Evolutionary conservation across 345 rosid species (phyloP).

Genomic region (Eutrema heterophyllum): DNA sequence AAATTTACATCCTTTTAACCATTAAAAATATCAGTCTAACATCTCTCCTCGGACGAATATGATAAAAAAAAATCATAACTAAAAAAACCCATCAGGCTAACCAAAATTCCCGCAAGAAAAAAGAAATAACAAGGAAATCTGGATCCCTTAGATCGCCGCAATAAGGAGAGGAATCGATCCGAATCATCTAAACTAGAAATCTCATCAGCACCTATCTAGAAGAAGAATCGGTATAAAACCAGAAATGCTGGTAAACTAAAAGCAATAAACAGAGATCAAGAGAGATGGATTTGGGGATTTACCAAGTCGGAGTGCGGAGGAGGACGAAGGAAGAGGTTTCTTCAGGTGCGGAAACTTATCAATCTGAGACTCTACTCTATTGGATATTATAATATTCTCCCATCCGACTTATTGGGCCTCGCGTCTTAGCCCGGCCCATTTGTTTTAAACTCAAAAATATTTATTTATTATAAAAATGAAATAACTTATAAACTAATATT

Average conservation of each 20-base stretch:
- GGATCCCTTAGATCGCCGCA: conserved; percentile 10
- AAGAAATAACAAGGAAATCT: not conserved
- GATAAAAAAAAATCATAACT: not conserved
- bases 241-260: not conserved
- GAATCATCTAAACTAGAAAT: not conserved
- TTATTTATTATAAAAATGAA: too few species aligned
- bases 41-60: not conserved
- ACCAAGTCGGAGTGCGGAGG: conserved; percentile 22
- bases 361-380: not conserved
- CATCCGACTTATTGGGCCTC: not conserved
- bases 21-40: not conserved
- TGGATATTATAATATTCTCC: not conserved
- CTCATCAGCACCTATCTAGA: not conserved
- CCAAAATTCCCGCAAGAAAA: not conserved
- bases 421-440: not conserved
- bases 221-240: not conserved
- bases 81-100: not conserved
- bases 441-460: too few species aligned
- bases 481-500: too few species aligned
- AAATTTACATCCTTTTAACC: not conserved
- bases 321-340: not conserved
- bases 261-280: not conserved
- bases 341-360: not conserved
- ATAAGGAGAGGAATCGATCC: not conserved
- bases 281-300: not conserved